A percentile compares a stretch with the other conserved stretches of the same genome.
phyloP scores from a whole-genome alignment of 257 asterid species.

The Solanum clarkiae region DNA sequence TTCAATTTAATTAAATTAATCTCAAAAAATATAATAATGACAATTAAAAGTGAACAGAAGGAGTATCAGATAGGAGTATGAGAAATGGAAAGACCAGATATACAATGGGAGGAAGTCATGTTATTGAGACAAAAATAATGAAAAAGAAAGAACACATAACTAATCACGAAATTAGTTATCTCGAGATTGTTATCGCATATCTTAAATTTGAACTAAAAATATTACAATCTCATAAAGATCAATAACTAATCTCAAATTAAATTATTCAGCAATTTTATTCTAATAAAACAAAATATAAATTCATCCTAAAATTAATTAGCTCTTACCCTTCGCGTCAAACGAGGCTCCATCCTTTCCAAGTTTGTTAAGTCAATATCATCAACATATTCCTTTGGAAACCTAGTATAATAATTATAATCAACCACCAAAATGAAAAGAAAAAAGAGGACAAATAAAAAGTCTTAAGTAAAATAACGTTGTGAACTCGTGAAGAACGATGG shows the following conservation, averaged over 20 bases:
- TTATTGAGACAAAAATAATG: neutral
- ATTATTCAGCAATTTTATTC: too few species aligned
- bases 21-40: too few species aligned
- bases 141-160: neutral
- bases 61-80: neutral
- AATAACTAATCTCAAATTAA: too few species aligned
- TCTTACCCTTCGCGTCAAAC: too few species aligned
- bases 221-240: too few species aligned
- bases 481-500: neutral
- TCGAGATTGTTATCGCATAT: too few species aligned
- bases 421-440: neutral
- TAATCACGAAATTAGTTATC: too few species aligned
- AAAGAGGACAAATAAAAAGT: neutral
- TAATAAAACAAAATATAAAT: too few species aligned
- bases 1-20: too few species aligned
- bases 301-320: too few species aligned
- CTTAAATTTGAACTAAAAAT: too few species aligned
- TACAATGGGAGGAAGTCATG: neutral
- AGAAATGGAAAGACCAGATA: neutral
- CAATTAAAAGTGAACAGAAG: too few species aligned
- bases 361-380: neutral
- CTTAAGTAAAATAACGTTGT: neutral
- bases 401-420: neutral
- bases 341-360: accelerated
- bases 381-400: neutral